Conservation (phyloP, 768 basidiomycete species). For the Trametes villosa region DNA sequence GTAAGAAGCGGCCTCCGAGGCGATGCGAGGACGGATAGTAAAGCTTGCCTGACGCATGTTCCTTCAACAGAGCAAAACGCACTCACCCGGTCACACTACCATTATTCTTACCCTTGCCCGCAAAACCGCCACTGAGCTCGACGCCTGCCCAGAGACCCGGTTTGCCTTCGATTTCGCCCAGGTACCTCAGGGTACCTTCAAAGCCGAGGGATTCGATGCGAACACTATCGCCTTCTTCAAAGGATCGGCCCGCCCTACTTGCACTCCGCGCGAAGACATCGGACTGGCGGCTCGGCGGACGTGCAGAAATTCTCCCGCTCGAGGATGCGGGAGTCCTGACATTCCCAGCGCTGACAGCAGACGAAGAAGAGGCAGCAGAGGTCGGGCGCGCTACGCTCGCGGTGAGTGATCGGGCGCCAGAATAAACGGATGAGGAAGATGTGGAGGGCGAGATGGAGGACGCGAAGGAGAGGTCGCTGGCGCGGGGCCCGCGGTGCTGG, state of each 20-base stretch:
- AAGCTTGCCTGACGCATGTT: no score
- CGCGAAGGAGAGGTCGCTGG: constrained; percentile 43
- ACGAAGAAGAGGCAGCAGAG: constrained; percentile 63
- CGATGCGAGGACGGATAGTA: no score
- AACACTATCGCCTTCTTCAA: constrained; percentile 81
- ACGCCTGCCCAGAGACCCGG: constrained; percentile 93
- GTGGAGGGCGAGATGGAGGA: constrained; percentile 53
- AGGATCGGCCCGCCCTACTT: constrained; percentile 50
- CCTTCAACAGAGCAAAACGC: neutral
- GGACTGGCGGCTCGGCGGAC: constrained; percentile 70
- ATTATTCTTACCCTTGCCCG: constrained; percentile 94
- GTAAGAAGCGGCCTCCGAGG: no score
- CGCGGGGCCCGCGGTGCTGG: constrained; percentile 56
- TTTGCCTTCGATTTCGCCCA: constrained; percentile 90
- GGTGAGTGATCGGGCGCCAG: constrained; percentile 45
- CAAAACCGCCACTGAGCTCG: constrained; percentile 82
- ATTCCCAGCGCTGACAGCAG: constrained; percentile 38
- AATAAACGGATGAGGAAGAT: constrained; percentile 44
- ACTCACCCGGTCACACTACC: constrained; percentile 88
- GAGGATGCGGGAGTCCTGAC: constrained; percentile 31
- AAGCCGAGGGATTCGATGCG: constrained; percentile 87
- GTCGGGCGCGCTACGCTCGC: constrained; percentile 55
- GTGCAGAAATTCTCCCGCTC: constrained; percentile 59
- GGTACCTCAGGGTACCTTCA: constrained; percentile 79
- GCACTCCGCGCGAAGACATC: constrained; percentile 55